A percentile compares a stretch with the other conserved stretches of the same genome.
phyloP scores from a whole-genome alignment of 306 rosid genomes.

The Vigna radiata region DNA sequence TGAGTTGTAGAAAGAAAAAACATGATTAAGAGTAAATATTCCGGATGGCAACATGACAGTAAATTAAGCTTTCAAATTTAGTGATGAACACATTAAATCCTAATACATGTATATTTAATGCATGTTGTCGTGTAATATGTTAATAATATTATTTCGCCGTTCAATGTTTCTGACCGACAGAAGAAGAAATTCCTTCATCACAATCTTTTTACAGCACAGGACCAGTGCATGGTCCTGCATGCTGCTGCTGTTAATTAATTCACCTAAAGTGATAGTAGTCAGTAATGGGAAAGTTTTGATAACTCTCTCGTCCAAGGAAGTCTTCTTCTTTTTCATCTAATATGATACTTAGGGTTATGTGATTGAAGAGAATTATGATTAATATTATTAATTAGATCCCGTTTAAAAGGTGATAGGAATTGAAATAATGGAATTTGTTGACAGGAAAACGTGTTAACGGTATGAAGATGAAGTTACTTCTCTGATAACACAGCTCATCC shows the following conservation, averaged over 20 bases:
- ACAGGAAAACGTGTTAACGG: not conserved
- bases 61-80: not conserved
- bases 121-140: not conserved
- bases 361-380: too few relatives aligned
- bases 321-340: too few relatives aligned
- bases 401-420: not conserved
- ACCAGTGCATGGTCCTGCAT: slow-evolving; percentile 33
- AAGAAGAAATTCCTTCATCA: slow-evolving; percentile 31
- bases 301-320: not conserved
- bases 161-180: slow-evolving; percentile 2
- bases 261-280: not conserved
- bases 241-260: not conserved
- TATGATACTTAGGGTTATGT: too few relatives aligned
- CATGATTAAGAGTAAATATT: not conserved
- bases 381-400: not conserved
- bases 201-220: slow-evolving; percentile 12
- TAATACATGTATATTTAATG: slow-evolving; percentile 11
- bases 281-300: slow-evolving; percentile 7
- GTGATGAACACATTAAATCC: not conserved
- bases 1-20: not conserved
- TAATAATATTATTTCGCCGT: not conserved
- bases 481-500: slow-evolving; percentile 29
- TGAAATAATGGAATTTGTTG: not conserved
- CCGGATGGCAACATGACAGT: too few relatives aligned
- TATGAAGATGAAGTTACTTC: not conserved